These are phyloP conservation scores for Hanseniaspora osmophila DNA, from an alignment of 805 yeast genomes.

Conservation along the genomic window DNA sequence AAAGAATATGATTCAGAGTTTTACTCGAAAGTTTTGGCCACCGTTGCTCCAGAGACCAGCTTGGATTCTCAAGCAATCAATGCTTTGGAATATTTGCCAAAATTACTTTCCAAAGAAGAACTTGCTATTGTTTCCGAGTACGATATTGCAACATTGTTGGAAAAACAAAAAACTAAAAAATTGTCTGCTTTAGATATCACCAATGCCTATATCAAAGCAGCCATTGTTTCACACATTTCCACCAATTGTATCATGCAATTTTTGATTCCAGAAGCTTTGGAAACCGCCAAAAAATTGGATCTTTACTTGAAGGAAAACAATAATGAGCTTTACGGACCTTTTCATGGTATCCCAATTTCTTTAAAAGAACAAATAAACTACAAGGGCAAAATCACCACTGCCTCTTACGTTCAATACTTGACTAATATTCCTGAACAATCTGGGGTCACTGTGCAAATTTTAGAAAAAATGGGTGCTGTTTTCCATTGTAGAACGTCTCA, in stretches of 20 bases:
- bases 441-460: slow-evolving; percentile 32
- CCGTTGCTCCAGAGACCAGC: slow-evolving; percentile 11
- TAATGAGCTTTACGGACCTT: slow-evolving; percentile 46
- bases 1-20: slow-evolving; percentile 12
- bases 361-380: slow-evolving; percentile 51
- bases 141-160: slow-evolving; percentile 28
- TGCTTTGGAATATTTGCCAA: slow-evolving; percentile 8
- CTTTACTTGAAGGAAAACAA: slow-evolving; percentile 29
- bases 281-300: slow-evolving; percentile 43
- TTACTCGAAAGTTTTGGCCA: slow-evolving; percentile 9
- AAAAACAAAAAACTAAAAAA: slow-evolving; percentile 32
- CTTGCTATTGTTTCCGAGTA: slow-evolving; percentile 29
- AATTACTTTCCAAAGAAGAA: slow-evolving; percentile 22
- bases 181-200: slow-evolving; percentile 37
- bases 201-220: slow-evolving; percentile 51
- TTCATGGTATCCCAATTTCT: slow-evolving; percentile 59
- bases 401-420: slow-evolving; percentile 41
- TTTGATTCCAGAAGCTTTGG: slow-evolving; percentile 48
- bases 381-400: slow-evolving; percentile 41
- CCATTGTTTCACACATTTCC: slow-evolving; percentile 49
- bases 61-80: slow-evolving; percentile 15
- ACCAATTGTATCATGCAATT: slow-evolving; percentile 48
- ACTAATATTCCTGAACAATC: slow-evolving; percentile 34
- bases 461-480: slow-evolving; percentile 43
- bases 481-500: slow-evolving; percentile 52